Base-by-base conservation (phyloP, 257 asterid species). In the Solanum peruvianum region DNA sequence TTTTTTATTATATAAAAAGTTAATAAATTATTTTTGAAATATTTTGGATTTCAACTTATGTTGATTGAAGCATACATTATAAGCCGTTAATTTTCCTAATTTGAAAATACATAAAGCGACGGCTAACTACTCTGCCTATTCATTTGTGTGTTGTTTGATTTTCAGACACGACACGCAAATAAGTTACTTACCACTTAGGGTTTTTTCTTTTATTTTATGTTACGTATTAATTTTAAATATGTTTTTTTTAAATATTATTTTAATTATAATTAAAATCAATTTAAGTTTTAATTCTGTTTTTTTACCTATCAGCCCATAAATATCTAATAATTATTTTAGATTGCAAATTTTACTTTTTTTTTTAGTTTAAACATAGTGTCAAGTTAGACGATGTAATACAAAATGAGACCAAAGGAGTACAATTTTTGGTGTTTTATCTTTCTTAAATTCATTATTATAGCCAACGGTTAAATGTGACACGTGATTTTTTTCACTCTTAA, bases 81-180 rank as follows among this genome's bases (percentile, higher is more conserved):
- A 31, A 15, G n/a, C 78, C 25, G 7, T 76, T 41, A 15, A 69
- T 29, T 69, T n/a, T 41, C 83, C 47, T 76, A 42, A 42, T 42
- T n/a, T 1, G 37, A 41, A 41, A 75, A 27, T 70, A 75, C 31
- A 41, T 4, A 76, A 77, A 77, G 84, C 84, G 67, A 80, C 85
- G 2, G 1, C 11, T 29, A 47, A 47, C 67, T 5, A 47, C 42
- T 47, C 27, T 9, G 27, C 67, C 84, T 39, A 47, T 29, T 21
- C 85, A 80, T 16, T 47, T 47, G 14, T 80, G 67, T 12, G 9
- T 75, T 6, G 60, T 29, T 21, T 47, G 67, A 16, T 27, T 80
- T 18, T 80, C 16, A 80, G 18, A 80, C 85, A 80, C 29, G 85
- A 39, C 85, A 80, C 85, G 85, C 27, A 80, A 47, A 80, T 80